Conservation (phyloP, 1,284 basidiomycete genomes). For the Cutaneotrichosporon cyanovorans region DNA sequence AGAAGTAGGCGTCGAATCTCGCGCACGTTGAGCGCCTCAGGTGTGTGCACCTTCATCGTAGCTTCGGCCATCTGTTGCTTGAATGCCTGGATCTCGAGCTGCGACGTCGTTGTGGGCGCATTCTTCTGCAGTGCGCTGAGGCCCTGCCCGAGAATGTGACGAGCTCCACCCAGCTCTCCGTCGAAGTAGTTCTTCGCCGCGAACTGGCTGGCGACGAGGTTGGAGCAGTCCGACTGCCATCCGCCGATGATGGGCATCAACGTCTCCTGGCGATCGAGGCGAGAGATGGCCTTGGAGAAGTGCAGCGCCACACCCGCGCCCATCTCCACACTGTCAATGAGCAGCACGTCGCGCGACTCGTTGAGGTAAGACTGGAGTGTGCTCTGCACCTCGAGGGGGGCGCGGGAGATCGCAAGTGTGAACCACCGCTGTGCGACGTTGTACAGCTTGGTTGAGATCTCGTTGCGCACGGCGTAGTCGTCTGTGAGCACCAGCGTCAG, state of each 20-base stretch:
- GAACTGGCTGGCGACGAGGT: slow-evolving; percentile 67
- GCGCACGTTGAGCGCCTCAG: slow-evolving; percentile 63
- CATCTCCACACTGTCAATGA: slow-evolving; percentile 69
- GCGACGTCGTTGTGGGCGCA: slow-evolving; percentile 55
- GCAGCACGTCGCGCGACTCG: slow-evolving; percentile 59
- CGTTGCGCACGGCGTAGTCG: slow-evolving; percentile 75
- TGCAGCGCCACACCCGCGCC: slow-evolving; percentile 81
- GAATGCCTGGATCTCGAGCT: slow-evolving; percentile 57
- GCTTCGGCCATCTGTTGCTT: slow-evolving; percentile 63
- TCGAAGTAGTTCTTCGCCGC: slow-evolving; percentile 77
- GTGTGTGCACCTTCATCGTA: slow-evolving; percentile 60
- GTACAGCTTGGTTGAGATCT: slow-evolving; percentile 70
- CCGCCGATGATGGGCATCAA: slow-evolving; percentile 45
- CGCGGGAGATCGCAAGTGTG: slow-evolving; percentile 70
- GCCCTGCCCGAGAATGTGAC: slow-evolving; percentile 52
- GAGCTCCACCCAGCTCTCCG: slow-evolving; percentile 76
- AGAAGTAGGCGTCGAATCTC: slow-evolving; percentile 81
- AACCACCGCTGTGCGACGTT: slow-evolving; percentile 74
- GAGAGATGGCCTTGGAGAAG: slow-evolving; percentile 70
- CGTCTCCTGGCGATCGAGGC: slow-evolving; percentile 65
- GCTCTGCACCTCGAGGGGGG: slow-evolving; percentile 86
- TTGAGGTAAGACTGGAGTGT: slow-evolving; percentile 82
- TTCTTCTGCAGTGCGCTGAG: slow-evolving; percentile 52
- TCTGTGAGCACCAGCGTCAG: slow-evolving; percentile 78
- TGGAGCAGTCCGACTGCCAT: slow-evolving; percentile 61